These are phyloP conservation scores for Cladosporium oxysporum DNA, from an alignment of 2,329 filamentous ascomycete genomes.

Conservation along the genomic window DNA sequence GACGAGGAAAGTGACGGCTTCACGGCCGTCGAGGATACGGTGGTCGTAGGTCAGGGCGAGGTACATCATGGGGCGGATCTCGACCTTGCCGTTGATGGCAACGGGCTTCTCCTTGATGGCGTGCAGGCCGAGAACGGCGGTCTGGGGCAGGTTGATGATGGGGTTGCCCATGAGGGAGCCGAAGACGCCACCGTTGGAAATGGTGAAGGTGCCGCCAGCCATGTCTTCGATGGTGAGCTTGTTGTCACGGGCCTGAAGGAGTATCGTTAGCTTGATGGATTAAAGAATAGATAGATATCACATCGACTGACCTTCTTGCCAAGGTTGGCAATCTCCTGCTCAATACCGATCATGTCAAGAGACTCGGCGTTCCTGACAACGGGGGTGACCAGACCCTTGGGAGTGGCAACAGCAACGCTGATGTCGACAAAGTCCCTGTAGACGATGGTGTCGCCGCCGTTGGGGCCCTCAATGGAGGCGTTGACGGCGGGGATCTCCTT, in stretches of 20 bases:
- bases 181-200: conserved; percentile 95
- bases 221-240: conserved; percentile 99
- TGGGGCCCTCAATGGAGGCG: conserved; percentile 92
- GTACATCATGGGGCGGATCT: conserved; percentile 99
- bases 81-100: conserved; percentile 87
- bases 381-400: conserved; percentile 95
- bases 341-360: conserved; percentile 85
- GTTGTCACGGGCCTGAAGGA: conserved; percentile 76
- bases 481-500: conserved; percentile 93
- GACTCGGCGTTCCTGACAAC: conserved; percentile 91
- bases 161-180: conserved; percentile 96
- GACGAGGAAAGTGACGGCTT: conserved; percentile 93
- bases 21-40: conserved; percentile 88
- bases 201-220: conserved; percentile 97
- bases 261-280: conserved; percentile 17
- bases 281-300: conserved; percentile 7
- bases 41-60: conserved; percentile 97
- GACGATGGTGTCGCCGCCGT: conserved; percentile 94
- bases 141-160: conserved; percentile 96
- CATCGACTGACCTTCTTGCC: conserved; percentile 77
- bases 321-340: conserved; percentile 87
- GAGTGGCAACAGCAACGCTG: conserved; percentile 93
- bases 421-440: conserved; percentile 98
- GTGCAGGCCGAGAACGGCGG: conserved; percentile 85
- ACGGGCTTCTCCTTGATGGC: conserved; percentile 95